A percentile compares a stretch with the other conserved stretches of the same genome.
These are phyloP conservation scores for Effrenium voratum DNA, from an alignment of 73 alveolate genomes.

Conservation along the genomic window DNA sequence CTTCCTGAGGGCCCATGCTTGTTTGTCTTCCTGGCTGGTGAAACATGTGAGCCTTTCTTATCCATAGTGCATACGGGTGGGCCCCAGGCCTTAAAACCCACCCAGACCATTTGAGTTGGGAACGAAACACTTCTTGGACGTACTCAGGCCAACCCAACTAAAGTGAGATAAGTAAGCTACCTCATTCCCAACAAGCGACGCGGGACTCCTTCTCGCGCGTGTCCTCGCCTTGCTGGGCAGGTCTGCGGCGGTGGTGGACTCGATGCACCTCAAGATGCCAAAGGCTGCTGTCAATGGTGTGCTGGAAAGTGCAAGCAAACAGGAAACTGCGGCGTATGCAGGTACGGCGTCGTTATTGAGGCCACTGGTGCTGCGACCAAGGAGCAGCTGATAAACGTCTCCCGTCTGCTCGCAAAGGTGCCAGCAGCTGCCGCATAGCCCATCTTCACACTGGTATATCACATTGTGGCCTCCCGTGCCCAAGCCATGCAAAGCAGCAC, in stretches of 20 bases:
- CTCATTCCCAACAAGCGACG: constrained; percentile 43
- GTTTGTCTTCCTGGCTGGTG: too few relatives aligned
- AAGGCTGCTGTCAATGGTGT: neutral
- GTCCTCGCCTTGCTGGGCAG: constrained; percentile 84
- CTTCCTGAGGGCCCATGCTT: too few relatives aligned
- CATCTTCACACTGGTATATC: constrained; percentile 67
- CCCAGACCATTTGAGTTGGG: too few relatives aligned
- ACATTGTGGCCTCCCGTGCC: constrained; percentile 41
- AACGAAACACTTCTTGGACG: too few relatives aligned
- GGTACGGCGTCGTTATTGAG: neutral
- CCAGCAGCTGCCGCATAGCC: constrained; percentile 92
- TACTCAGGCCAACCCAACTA: too few relatives aligned
- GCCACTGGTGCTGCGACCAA: neutral
- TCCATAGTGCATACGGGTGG: too few relatives aligned
- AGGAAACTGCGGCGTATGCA: neutral
- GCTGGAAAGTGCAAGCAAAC: neutral
- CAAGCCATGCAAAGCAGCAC: neutral
- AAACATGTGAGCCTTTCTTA: too few relatives aligned
- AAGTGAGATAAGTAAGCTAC: too few relatives aligned
- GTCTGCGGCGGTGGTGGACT: constrained; percentile 42
- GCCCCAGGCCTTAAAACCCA: too few relatives aligned
- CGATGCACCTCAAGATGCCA: constrained; percentile 52
- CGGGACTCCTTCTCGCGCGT: constrained; percentile 43
- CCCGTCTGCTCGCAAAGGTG: constrained; percentile 72
- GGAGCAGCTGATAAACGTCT: constrained; percentile 61